Percentiles rank a stretch among this genome's conserved stretches.
phyloP scores from a whole-genome alignment of 2,329 filamentous ascomycete genomes.

The Penicillium sp. region DNA sequence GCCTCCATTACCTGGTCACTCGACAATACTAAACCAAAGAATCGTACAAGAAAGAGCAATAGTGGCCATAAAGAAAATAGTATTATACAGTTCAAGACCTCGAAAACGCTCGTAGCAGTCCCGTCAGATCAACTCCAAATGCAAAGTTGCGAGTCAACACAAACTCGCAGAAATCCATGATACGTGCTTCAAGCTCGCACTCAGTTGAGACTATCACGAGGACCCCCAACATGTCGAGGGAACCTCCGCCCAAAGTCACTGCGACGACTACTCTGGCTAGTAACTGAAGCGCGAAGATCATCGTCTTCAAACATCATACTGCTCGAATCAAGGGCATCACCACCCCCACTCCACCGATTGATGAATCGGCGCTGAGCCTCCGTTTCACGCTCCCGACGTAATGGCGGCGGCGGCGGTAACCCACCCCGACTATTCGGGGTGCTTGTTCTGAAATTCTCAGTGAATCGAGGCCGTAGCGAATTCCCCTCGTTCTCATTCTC shows the following conservation, averaged over 20 bases:
- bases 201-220: conserved; percentile 59
- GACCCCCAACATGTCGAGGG: conserved; percentile 45
- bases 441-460: conserved; percentile 37
- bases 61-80: too few species aligned
- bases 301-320: conserved; percentile 40
- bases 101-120: background rate
- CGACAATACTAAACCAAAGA: too few species aligned
- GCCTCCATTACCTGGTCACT: too few species aligned
- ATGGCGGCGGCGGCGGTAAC: conserved; percentile 34
- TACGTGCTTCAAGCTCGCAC: background rate
- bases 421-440: conserved; percentile 37
- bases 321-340: conserved; percentile 41
- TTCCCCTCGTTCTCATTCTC: conserved; percentile 43
- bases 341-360: conserved; percentile 41
- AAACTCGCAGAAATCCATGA: background rate
- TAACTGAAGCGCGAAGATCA: conserved; percentile 38
- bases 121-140: background rate
- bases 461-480: conserved; percentile 30
- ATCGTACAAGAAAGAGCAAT: too few species aligned
- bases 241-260: conserved; percentile 44
- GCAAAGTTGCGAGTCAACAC: background rate
- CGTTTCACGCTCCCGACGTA: conserved; percentile 36
- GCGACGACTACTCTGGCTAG: conserved; percentile 36
- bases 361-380: conserved; percentile 38
- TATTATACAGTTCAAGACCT: background rate